Conservation (phyloP, 257 asterid species). For the Plantago major region DNA sequence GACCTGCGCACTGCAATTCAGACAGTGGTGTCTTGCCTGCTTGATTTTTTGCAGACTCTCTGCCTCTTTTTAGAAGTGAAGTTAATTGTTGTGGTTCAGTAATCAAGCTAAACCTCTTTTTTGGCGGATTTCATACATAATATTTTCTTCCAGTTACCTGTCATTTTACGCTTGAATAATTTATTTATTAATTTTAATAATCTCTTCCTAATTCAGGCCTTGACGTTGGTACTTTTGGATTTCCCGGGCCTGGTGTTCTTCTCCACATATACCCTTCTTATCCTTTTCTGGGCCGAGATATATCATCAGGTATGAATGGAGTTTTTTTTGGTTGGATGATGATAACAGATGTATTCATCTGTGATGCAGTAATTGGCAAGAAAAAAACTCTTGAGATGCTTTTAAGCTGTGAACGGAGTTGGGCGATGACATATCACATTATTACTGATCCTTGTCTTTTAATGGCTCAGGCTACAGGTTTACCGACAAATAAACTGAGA, state of each 20-base stretch:
- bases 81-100: slow-evolving; percentile 2
- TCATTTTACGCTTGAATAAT: slow-evolving; percentile 1
- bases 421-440: neutral
- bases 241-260: slow-evolving; percentile 85
- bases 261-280: slow-evolving; percentile 87
- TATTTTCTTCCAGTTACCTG: slow-evolving; percentile 1
- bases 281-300: slow-evolving; percentile 92
- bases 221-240: slow-evolving; percentile 59
- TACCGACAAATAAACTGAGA: slow-evolving; percentile 86
- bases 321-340: slow-evolving; percentile 12
- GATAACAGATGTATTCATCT: neutral
- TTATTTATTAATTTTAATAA: neutral
- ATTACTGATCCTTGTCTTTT: neutral
- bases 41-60: neutral
- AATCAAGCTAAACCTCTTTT: neutral
- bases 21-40: too few relatives aligned
- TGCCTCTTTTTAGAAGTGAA: slow-evolving; percentile 6
- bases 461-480: slow-evolving; percentile 81
- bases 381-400: neutral
- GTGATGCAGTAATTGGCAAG: slow-evolving; percentile 9
- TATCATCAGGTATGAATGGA: slow-evolving; percentile 74
- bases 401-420: slow-evolving; percentile 21
- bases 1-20: too few relatives aligned
- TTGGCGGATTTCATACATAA: neutral
- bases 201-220: slow-evolving; percentile 51